These are phyloP conservation scores for Erysimum cheiranthoides DNA, from an alignment of 345 rosid genomes.

Conservation along the genomic window DNA sequence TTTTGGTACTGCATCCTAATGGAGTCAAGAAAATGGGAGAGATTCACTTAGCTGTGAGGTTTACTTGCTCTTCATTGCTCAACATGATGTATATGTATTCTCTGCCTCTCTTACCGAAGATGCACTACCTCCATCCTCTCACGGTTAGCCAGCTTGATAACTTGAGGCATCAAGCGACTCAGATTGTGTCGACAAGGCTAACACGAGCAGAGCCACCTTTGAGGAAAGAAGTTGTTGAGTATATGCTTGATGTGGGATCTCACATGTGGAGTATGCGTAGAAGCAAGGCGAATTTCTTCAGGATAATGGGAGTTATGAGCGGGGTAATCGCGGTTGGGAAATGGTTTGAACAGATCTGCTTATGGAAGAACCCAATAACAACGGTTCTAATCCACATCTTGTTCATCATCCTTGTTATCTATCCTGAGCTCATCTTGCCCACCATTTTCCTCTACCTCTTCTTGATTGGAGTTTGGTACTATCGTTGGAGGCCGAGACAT, in stretches of 20 bases:
- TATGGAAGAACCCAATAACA: conserved; percentile 91
- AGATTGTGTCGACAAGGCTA: conserved; percentile 80
- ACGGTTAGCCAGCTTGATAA: conserved; percentile 84
- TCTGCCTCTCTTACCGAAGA: conserved; percentile 78
- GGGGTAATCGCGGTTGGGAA: conserved; percentile 75
- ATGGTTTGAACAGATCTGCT: conserved; percentile 90
- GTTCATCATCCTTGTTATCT: conserved; percentile 71
- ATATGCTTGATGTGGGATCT: conserved; percentile 95
- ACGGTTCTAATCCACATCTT: conserved; percentile 78
- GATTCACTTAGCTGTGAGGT: conserved; percentile 83
- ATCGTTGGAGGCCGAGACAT: conserved; percentile 82
- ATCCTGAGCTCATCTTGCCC: conserved; percentile 90
- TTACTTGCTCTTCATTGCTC: conserved; percentile 67
- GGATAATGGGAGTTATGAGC: conserved; percentile 55
- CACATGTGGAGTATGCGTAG: conserved; percentile 99
- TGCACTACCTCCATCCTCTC: conserved; percentile 91
- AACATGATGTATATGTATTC: conserved; percentile 91
- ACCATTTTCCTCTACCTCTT: conserved; percentile 83
- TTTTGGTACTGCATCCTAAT: conserved; percentile 69
- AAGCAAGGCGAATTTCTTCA: conserved; percentile 79
- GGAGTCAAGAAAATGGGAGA: conserved; percentile 95
- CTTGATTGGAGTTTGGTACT: conserved; percentile 90
- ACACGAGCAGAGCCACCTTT: conserved; percentile 88
- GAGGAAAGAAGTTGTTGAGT: conserved; percentile 89
- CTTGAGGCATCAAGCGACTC: conserved; percentile 89